Evolutionary conservation across 495 filamentous ascomycete species (phyloP), one percentile per base, ranked within the genome.

Genomic region (Penicillium soppii): DNA sequence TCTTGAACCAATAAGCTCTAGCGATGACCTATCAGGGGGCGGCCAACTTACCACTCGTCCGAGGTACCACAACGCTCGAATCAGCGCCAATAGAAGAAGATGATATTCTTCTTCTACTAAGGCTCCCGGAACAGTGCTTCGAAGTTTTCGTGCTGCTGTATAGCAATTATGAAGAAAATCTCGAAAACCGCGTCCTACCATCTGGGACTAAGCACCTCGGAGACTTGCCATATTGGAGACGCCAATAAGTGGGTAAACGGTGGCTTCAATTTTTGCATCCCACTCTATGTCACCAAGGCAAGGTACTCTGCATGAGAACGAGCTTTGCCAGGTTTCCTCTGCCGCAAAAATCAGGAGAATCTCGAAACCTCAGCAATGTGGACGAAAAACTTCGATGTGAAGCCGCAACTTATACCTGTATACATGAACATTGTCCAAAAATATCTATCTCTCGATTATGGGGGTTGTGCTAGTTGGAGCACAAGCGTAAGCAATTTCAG

Each of bases 251-350:
- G 71, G 70, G 43, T 70, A 12, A 57, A 47, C 47, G 71, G 70
- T 2, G 72, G 69, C 52, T 76, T 67, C 59, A 74, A 74, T 56
- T 60, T 74, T 10, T 76, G 69, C 59, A 65, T 74, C 43, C 67
- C 67, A 1, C 6, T 43, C 15, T 43, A 43, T 17, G 7, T 43
- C 23, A n/a, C n/a, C n/a, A n/a, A 17, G n/a, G 4, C n/a, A 43
- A 12, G 2, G 10, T 8, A 7, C 4, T 27, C 1, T 16, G 4
- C 6, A 29, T 17, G 3, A 6, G 7, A 12, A 3, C 0, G 27
- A 43, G 6, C 23, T 13, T 43, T 5, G 40, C 74, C 46, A 55
- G 72, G 44, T 65, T 67, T 56, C 68, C 71, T n/a, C 39, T 76
- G 43, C 69, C 68, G n/a, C 69, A 62, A 45, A 62, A 65, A 40